Evolutionary conservation across 805 yeast species (phyloP), one percentile per base, ranked within the genome.

Genomic region (Saccharomycopsis guyanensis): DNA sequence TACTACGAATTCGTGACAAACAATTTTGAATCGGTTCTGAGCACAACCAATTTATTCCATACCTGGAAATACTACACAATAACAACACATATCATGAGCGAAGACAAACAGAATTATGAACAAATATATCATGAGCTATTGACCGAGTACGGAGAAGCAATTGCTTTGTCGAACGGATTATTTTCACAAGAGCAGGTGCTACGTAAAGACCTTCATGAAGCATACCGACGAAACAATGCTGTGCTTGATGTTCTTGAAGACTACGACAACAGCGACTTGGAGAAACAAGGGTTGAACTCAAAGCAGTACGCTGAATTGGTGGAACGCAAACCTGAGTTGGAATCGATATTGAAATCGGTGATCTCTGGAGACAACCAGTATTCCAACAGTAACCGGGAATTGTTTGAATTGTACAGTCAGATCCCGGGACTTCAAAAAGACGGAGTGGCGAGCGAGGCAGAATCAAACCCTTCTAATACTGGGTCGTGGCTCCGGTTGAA

Each of bases 231-330:
- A 27, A 42, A 38, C 38, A 43, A 40, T 38, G 47, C 50, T 3
- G 7, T 47, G 6, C 15, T 47, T n/a, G 50, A 47, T 18, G 15
- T 47, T 12, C 15, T 47, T 6, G 16, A n/a, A 10, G 50, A 47
- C 13, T 46, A 42, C 22, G 46, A 37, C 4, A 24, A 32, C 24
- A 27, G 13, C 12, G 22, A 16, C n/a, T 12, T 20, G 15, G 24
- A 31, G 13, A 38, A n/a, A 15, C 20, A 32, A 3, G 16, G 12
- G 33, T 10, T 18, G 38, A 15, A 25, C 20, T 15, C 23, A 29
- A 24, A 33, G 25, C 29, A 25, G 29, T 12, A 41, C n/a, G 23
- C 42, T n/a, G 34, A 18, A 24, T 24, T 41, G 13, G 4, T 29
- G 10, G 12, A 20, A 22, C 29, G 32, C 6, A 39, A 45, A 10